phyloP scores from a whole-genome alignment of 2,329 filamentous ascomycete genomes.

The Zasmidium citrigriseum region DNA sequence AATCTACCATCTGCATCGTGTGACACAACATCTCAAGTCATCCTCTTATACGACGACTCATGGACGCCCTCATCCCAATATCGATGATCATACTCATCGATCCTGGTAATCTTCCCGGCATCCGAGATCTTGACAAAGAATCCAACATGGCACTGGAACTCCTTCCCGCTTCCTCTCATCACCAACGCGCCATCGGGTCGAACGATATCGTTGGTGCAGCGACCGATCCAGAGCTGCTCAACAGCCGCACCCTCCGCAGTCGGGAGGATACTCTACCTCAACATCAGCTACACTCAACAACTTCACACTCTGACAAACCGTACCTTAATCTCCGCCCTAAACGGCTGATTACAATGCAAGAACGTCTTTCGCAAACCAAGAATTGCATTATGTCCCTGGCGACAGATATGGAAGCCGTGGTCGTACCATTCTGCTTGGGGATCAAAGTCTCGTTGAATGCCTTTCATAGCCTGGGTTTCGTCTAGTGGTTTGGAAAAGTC shows the following conservation, averaged over 20 bases:
- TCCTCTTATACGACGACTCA: constrained; percentile 6
- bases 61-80: constrained; percentile 14
- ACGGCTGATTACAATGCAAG: constrained; percentile 13
- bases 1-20: not conserved
- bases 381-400: constrained; percentile 7
- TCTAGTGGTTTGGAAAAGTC: constrained; percentile 2
- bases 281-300: not conserved
- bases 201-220: constrained; percentile 13
- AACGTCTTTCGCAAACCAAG: constrained; percentile 8
- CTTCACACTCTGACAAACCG: not conserved
- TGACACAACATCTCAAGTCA: not conserved
- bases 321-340: constrained; percentile 12
- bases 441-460: constrained; percentile 2
- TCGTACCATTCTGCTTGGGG: constrained; percentile 11
- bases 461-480: not conserved
- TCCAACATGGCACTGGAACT: constrained; percentile 6
- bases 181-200: constrained; percentile 7
- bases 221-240: constrained; percentile 14
- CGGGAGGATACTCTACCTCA: not conserved
- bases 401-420: constrained; percentile 10
- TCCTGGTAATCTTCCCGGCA: constrained; percentile 9
- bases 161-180: constrained; percentile 12
- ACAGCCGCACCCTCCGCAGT: constrained; percentile 8
- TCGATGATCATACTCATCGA: constrained; percentile 16
- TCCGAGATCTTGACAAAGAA: constrained; percentile 9